phyloP scores from a whole-genome alignment of 176 grass and related monocot species.

The Oryza glumipatula region DNA sequence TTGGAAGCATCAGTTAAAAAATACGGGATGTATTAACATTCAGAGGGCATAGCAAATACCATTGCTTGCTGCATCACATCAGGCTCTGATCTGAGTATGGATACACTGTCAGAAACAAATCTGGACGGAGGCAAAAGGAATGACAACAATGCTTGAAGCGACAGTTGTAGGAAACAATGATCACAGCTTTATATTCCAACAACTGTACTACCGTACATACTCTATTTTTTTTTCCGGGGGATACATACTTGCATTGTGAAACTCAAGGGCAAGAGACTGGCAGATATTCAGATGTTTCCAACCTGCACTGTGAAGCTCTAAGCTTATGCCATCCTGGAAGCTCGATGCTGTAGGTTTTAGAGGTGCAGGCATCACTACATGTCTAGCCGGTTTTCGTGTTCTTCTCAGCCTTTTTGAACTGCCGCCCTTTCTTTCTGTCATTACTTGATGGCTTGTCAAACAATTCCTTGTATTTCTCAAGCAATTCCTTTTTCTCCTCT shows the following conservation, averaged over 20 bases:
- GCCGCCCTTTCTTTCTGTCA: slow-evolving; percentile 34
- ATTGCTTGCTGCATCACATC: neutral
- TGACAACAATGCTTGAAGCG: neutral
- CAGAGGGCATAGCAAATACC: neutral
- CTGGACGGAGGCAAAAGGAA: neutral
- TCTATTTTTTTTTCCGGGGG: neutral
- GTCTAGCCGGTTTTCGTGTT: slow-evolving; percentile 29
- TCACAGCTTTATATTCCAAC: neutral
- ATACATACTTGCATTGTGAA: too few species aligned
- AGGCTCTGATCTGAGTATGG: neutral
- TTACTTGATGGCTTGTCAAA: slow-evolving; percentile 49
- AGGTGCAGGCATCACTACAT: neutral
- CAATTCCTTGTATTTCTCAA: slow-evolving; percentile 70
- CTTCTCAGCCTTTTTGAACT: slow-evolving; percentile 33
- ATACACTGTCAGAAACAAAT: neutral
- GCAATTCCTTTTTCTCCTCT: slow-evolving; percentile 64
- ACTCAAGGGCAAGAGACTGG: neutral
- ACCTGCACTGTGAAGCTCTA: too few species aligned
- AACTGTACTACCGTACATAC: neutral
- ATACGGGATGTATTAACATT: too few species aligned
- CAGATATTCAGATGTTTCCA: slow-evolving; percentile 23
- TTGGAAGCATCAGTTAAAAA: too few species aligned
- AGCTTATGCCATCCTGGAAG: neutral
- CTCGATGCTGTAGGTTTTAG: neutral
- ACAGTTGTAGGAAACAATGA: neutral